phyloP scores from a whole-genome alignment of 305 asterid genomes.

The Solanum hybrid region DNA sequence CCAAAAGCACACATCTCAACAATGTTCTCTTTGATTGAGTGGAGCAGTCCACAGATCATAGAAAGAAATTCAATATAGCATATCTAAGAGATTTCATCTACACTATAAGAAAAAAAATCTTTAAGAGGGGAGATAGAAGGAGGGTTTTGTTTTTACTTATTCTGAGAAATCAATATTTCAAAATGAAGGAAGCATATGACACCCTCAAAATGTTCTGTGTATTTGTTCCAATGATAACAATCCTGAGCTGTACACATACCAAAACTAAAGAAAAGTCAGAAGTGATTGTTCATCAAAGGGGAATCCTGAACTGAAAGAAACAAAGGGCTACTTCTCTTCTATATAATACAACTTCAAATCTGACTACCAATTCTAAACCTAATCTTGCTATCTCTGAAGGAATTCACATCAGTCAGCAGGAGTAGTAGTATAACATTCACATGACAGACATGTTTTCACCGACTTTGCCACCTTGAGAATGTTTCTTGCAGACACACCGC shows the following conservation, averaged over 20 bases:
- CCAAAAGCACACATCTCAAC: not conserved
- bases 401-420: conserved; percentile 30
- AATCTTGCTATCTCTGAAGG: conserved; percentile 20
- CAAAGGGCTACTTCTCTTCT: conserved; percentile 45
- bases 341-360: conserved; percentile 43
- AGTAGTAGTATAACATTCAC: conserved; percentile 26
- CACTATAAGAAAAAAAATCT: not conserved
- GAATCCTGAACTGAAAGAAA: conserved; percentile 44
- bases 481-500: not conserved
- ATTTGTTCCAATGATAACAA: conserved; percentile 32
- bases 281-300: conserved; percentile 38
- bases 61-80: not conserved
- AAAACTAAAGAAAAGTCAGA: conserved; percentile 25
- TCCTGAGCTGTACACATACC: conserved; percentile 64
- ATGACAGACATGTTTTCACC: conserved; percentile 22
- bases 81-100: not conserved
- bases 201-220: conserved; percentile 21
- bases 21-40: not conserved
- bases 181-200: not conserved
- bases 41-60: not conserved
- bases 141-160: not conserved
- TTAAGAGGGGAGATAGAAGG: not conserved
- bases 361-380: conserved; percentile 32
- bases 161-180: not conserved
- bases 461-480: not conserved